Conservation (phyloP, 495 filamentous ascomycete species). For the Lasiosphaeriaceae sp. region DNA sequence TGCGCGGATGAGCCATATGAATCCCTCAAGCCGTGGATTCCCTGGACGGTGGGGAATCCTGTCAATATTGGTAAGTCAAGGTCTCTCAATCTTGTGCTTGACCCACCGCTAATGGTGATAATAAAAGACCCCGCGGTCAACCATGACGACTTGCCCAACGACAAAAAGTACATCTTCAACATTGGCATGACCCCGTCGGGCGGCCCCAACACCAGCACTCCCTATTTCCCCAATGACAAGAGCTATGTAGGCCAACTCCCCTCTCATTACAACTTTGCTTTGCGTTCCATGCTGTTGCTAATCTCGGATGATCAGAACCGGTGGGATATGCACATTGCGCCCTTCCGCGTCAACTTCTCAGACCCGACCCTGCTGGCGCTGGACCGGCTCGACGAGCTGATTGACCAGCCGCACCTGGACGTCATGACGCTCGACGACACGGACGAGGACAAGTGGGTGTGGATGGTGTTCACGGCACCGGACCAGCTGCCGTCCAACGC, state of each 20-base stretch:
- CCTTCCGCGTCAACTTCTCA: conserved; percentile 38
- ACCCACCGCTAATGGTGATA: neutral
- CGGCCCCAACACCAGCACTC: conserved; percentile 8
- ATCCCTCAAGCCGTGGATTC: conserved; percentile 1
- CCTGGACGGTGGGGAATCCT: conserved; percentile 11
- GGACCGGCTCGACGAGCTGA: neutral
- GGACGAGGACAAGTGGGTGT: conserved; percentile 6
- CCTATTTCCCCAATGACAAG: conserved; percentile 7
- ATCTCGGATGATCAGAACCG: conserved; percentile 1
- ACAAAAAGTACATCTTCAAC: conserved; percentile 11
- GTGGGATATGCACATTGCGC: conserved; percentile 9
- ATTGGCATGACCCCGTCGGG: conserved; percentile 9
- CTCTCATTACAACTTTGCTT: too few species aligned
- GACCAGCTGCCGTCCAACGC: neutral
- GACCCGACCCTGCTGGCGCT: conserved; percentile 28
- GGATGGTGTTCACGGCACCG: conserved; percentile 15
- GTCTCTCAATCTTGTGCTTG: neutral
- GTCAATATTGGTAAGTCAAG: conserved; percentile 9
- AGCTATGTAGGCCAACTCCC: neutral
- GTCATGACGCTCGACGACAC: conserved; percentile 1
- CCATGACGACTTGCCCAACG: neutral
- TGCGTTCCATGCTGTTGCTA: too few species aligned
- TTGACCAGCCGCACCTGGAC: conserved; percentile 2
- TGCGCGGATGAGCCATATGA: conserved; percentile 15
- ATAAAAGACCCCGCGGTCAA: neutral